Base-by-base conservation (phyloP, 2,329 filamentous ascomycete species). In the Trichoderma sp. region DNA sequence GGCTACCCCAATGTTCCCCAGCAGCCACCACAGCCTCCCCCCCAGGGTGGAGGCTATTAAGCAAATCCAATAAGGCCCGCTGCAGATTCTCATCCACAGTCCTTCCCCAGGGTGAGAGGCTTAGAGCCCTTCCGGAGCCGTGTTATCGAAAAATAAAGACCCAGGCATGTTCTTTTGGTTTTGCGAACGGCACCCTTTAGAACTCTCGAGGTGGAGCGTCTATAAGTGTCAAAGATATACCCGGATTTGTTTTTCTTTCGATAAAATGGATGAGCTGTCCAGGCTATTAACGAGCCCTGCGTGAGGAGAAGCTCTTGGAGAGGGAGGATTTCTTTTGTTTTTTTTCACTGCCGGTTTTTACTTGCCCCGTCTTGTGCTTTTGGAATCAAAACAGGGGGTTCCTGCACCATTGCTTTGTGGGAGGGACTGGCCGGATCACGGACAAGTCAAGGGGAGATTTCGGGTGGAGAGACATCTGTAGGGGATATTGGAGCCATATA, bases 1-100 rank as follows among this genome's bases (percentile, higher is more conserved):
- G 56, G 21, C 65, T 88, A 88, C 75, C 71, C 66, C 30, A 75
- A 77, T 56, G 72, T 72, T 58, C 74, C 74, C 28, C 76, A 76
- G 73, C 76, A 77, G 68, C 73, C 73, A 51, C 73, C 70, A 56
- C 74, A 67, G 53, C 76, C 73, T 30, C 75, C 75, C 43, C 75
- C 66, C 9, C 74, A 74, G 57, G 76, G 75, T 12, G 70, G 74
- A 62, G 73, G 75, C 60, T 77, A 77, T 47, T 77, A 74, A 71
- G 8, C n/a, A 43, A 39, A 43, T 26, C 34, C 60, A 24, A 32
- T 61, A n/a, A 62, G 60, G 36, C 30, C 28, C 28, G 51, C 57
- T 43, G 62, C 57, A 47, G 66, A 61, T 51, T 53, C 65, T 70
- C 60, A 53, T 58, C 58, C 43, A 56, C 36, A 58, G 70, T 62